Evolutionary conservation across 768 basidiomycete genomes (phyloP), one percentile per base, ranked within the genome.

Genomic region (Clathrus columnatus): DNA sequence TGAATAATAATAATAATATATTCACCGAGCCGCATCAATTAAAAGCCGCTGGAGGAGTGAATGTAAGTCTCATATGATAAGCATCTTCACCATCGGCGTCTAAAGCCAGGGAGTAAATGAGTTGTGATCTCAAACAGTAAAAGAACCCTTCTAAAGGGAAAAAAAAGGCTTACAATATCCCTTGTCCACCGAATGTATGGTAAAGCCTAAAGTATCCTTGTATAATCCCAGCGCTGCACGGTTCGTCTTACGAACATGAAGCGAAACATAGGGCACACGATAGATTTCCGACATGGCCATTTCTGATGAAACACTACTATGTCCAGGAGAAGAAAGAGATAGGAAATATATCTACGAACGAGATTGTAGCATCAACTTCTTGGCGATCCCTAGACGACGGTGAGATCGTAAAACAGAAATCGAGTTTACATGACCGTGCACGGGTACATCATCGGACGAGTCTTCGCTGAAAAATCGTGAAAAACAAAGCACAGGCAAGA

Each of bases 21-120:
- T n/a, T n/a, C n/a, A n/a, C n/a, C n/a, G n/a, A n/a, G n/a, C n/a
- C n/a, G n/a, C n/a, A 36, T 36, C 7, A 8, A 36, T 11, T n/a
- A 36, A n/a, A 36, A 36, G 36, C 36, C 10, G 11, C 36, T 36
- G 7, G 36, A n/a, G n/a, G 36, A 36, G 21, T 74, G 56, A 91
- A 72, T 6, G 75, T 73, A 43, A 91, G 75, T 21, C 83, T 78
- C 92, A 96, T 96, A 2, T 89, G 84, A 64, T 91, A 93, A 20
- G 93, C 93, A 59, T 94, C 91, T 69, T 96, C 92, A 3, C 92
- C 92, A 64, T 96, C 92, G 2, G 91, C 93, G 70, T 95, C 92
- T 95, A 53, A n/a, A n/a, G n/a, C n/a, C n/a, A n/a, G n/a, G n/a
- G n/a, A n/a, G n/a, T 29, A 20, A 21, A 49, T 48, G 29, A 24